Evolutionary conservation across 306 rosid species (phyloP), one percentile per base, ranked within the genome.

Genomic region (Cercis canadensis): DNA sequence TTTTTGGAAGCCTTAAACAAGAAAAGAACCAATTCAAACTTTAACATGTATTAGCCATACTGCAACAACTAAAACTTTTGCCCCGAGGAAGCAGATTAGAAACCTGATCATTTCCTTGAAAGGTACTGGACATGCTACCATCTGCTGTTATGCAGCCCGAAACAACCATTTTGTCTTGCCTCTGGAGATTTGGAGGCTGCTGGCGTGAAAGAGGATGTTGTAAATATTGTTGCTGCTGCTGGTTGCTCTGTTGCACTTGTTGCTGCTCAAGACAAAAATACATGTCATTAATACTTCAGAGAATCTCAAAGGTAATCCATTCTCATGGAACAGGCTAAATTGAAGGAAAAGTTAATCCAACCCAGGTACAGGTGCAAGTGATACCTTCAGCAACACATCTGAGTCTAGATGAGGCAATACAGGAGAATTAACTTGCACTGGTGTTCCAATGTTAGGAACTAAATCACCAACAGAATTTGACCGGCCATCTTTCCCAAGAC

Each of bases 41-140:
- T 40, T 47, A 40, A 71, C 14, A 58, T 50, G 24, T 15, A 17
- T 52, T 50, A 51, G 19, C 18, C 37, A 70, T 17, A 32, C 4
- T 44, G 62, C 53, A 32, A 36, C 50, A 21, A n/a, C 7, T 62
- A 63, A 79, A 57, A 24, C 29, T 56, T n/a, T 29, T 69, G 44
- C 53, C 47, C 61, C 32, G 8, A 70, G 34, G 61, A 10, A 40
- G 65, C 51, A 61, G 49, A 69, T 57, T 69, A 58, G 74, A 54
- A 74, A 88, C 95, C 95, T 86, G 92, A 37, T 81, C 86, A 72
- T 79, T 79, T 82, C 82, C 86, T 73, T 78, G 87, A 67, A 86
- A 78, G 46, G 72, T 72, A 52, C 62, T 81, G 59, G 88, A 69
- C 52, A 76, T 67, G 75, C 66, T 62, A 55, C 85, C 82, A 67